These are phyloP conservation scores for Kodamaea laetipori DNA, from an alignment of 805 yeast species.

Conservation along the genomic window DNA sequence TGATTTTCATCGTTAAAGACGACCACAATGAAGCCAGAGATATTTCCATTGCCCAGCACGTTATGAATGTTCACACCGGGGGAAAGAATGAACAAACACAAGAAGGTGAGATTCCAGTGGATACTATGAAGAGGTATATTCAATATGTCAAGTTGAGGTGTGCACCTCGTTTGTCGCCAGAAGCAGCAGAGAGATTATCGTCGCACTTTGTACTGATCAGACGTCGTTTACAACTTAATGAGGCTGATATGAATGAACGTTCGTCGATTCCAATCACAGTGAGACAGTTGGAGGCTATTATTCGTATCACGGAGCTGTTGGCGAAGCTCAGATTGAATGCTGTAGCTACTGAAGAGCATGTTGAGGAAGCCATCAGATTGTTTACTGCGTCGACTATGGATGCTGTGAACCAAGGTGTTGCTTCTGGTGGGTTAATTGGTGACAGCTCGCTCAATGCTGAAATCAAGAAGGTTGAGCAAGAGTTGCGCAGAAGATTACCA, in stretches of 20 bases:
- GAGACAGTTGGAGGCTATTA: slow-evolving; percentile 95
- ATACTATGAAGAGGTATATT: slow-evolving; percentile 87
- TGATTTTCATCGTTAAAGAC: slow-evolving; percentile 96
- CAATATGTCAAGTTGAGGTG: slow-evolving; percentile 87
- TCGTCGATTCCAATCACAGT: slow-evolving; percentile 96
- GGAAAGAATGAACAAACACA: slow-evolving; percentile 46
- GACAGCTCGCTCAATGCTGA: slow-evolving; percentile 67
- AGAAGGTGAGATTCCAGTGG: slow-evolving; percentile 86
- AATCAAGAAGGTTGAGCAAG: slow-evolving; percentile 77
- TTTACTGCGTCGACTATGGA: slow-evolving; percentile 98
- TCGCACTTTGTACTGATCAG: slow-evolving; percentile 92
- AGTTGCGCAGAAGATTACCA: slow-evolving; percentile 86
- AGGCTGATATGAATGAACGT: slow-evolving; percentile 78
- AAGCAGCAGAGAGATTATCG: slow-evolving; percentile 86
- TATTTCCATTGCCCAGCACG: slow-evolving; percentile 89
- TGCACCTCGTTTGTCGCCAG: slow-evolving; percentile 88
- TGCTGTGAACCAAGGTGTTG: slow-evolving; percentile 75
- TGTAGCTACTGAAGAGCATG: slow-evolving; percentile 84
- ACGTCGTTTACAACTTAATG: slow-evolving; percentile 77
- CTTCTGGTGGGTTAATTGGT: slow-evolving; percentile 41
- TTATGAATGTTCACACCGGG: slow-evolving; percentile 91
- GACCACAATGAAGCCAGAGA: slow-evolving; percentile 88
- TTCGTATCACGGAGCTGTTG: slow-evolving; percentile 90
- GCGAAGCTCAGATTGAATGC: slow-evolving; percentile 86
- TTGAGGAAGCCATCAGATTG: slow-evolving; percentile 90